A percentile compares a stretch with the other conserved stretches of the same genome.
Evolutionary conservation across 1,284 basidiomycete species (phyloP).

Genomic region (Malassezia slooffiae): DNA sequence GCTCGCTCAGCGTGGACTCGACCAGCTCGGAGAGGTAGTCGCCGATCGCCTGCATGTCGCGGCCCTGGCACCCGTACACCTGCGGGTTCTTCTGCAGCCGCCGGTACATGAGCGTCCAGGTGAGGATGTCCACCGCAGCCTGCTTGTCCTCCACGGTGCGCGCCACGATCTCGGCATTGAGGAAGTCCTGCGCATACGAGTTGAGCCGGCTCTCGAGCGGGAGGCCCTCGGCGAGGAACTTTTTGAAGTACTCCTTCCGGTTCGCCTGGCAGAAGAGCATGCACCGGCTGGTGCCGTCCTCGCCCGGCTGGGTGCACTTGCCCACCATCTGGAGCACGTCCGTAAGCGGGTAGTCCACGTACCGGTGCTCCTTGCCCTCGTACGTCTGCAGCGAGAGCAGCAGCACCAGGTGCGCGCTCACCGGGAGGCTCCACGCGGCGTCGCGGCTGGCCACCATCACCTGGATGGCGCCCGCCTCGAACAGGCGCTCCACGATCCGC

Average conservation of each 20-base stretch:
- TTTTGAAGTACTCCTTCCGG: constrained; percentile 91
- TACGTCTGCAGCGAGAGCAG: constrained; percentile 96
- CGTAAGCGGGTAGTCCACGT: constrained; percentile 93
- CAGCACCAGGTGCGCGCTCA: constrained; percentile 90
- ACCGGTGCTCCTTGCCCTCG: constrained; percentile 59
- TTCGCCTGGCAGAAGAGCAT: constrained; percentile 95
- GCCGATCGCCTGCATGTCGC: constrained; percentile 36
- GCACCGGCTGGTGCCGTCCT: constrained; percentile 63
- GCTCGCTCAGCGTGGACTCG: constrained; percentile 78
- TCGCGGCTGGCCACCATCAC: constrained; percentile 89
- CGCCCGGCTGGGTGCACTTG: constrained; percentile 66
- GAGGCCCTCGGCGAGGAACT: constrained; percentile 91
- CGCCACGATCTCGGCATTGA: constrained; percentile 94
- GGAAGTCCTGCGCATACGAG: constrained; percentile 74
- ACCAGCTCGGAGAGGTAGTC: constrained; percentile 72
- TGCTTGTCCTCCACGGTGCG: constrained; percentile 73
- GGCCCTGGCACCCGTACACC: constrained; percentile 42
- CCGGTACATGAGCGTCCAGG: constrained; percentile 92
- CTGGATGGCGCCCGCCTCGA: constrained; percentile 86
- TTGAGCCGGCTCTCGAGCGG: constrained; percentile 70
- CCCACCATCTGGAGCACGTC: constrained; percentile 99
- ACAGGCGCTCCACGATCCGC: constrained; percentile 82
- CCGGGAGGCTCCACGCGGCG: constrained; percentile 85
- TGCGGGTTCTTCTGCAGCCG: constrained; percentile 76
- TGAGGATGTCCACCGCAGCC: constrained; percentile 60